Evolutionary conservation across 441 rosid species (phyloP).

Genomic region (Pelargonium australe): DNA sequence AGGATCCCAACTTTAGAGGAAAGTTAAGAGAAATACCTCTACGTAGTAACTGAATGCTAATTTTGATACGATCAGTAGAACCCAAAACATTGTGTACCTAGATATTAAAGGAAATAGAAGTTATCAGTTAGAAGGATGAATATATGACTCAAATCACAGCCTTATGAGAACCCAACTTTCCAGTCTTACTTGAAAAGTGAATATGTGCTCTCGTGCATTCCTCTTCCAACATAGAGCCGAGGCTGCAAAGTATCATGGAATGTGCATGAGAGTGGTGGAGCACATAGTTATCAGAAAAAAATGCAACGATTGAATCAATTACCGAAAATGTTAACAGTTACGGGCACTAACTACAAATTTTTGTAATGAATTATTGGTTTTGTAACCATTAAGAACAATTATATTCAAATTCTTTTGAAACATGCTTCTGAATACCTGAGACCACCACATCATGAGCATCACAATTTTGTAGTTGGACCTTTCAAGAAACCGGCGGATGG

Average conservation of each 20-base stretch:
- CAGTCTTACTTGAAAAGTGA: slow-evolving; percentile 82
- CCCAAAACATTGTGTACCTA: slow-evolving; percentile 97
- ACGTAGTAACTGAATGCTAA: slow-evolving; percentile 93
- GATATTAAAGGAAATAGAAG: slow-evolving; percentile 20
- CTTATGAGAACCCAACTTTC: slow-evolving; percentile 14
- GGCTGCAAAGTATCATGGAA: slow-evolving; percentile 51
- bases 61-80: slow-evolving; percentile 73
- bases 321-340: not conserved
- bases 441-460: slow-evolving; percentile 99
- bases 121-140: slow-evolving; percentile 14
- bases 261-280: not conserved
- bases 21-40: slow-evolving; percentile 50
- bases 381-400: not conserved
- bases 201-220: slow-evolving; percentile 94
- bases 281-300: not conserved
- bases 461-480: slow-evolving; percentile 75
- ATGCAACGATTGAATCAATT: not conserved
- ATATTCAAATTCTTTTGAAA: not conserved
- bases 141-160: not conserved
- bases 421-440: slow-evolving; percentile 57
- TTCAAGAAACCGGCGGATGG: slow-evolving; percentile 88
- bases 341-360: not conserved
- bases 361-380: not conserved
- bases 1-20: not conserved
- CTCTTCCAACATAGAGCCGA: slow-evolving; percentile 97